Evolutionary conservation across 306 rosid species (phyloP), one percentile per base, ranked within the genome.

Genomic region (Vigna reflexopilosa): DNA sequence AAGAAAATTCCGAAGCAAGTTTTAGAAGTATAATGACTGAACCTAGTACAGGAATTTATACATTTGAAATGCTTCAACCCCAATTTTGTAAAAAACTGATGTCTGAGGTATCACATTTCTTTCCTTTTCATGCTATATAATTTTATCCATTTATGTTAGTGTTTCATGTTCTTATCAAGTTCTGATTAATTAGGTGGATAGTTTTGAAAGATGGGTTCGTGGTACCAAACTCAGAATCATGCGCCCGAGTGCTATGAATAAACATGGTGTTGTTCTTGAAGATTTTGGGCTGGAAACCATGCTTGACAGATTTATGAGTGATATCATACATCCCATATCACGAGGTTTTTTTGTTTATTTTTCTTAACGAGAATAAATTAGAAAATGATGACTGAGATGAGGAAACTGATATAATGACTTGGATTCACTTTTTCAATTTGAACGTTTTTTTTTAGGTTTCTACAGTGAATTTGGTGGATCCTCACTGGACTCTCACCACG

Each of bases 401-500:
- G 77, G 64, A 56, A 75, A 69, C 74, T 50, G 59, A 47, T 19
- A 55, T 59, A 38, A 54, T 42, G 73, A 63, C 48, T 30, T 66
- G 20, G 24, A 62, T 89, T 80, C 32, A 44, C 86, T 72, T 75
- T 68, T 77, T 20, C 78, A 48, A n/a, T 77, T 70, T 85, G 61
- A 51, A 9, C 9, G 11, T 42, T 30, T 82, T 80, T 57, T 83
- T 34, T 77, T 61, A 95, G 99, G 93, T 87, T 91, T 93, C 90
- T 95, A 87, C 73, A 64, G 87, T 26, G 93, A 91, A 80, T 72
- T 88, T 81, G 99, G 99, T 78, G 99, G 99, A 86, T 85, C 91
- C 75, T 81, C 99, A 0, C 76, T 95, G 84, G 99, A 95, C 83
- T 82, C 97, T 30, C 98, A 95, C 89, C 98, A 91, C 75, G 96